phyloP scores from a whole-genome alignment of 2,329 filamentous ascomycete species.

The Pseudogymnoascus verrucosus region DNA sequence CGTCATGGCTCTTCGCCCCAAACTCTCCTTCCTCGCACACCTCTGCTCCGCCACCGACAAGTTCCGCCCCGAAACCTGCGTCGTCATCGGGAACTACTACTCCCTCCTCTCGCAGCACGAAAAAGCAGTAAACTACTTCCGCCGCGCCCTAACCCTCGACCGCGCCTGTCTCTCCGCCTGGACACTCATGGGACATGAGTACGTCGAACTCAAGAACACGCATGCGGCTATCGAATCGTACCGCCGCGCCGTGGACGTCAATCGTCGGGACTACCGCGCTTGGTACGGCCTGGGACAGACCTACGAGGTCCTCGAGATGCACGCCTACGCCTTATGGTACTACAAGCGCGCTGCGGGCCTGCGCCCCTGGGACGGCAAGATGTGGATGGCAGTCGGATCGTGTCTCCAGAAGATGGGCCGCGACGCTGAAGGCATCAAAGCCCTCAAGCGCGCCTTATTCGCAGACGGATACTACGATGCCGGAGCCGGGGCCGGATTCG shows the following conservation, averaged over 20 bases:
- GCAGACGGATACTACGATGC: constrained; percentile 81
- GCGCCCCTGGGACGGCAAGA: constrained; percentile 93
- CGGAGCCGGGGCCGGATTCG: constrained; percentile 37
- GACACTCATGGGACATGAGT: constrained; percentile 99
- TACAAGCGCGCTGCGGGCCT: constrained; percentile 92
- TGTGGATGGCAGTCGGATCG: constrained; percentile 95
- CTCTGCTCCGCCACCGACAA: constrained; percentile 87
- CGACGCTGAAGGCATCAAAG: constrained; percentile 84
- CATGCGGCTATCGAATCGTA: constrained; percentile 98
- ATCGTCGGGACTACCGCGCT: constrained; percentile 90
- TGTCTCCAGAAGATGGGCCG: constrained; percentile 87
- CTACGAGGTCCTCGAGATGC: constrained; percentile 97
- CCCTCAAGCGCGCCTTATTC: constrained; percentile 82
- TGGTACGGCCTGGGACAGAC: constrained; percentile 98
- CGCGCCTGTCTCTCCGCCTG: constrained; percentile 87
- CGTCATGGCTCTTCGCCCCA: constrained; percentile 79
- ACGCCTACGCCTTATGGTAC: constrained; percentile 94
- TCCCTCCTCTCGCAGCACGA: constrained; percentile 90
- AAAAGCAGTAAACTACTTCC: constrained; percentile 97
- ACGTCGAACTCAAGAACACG: constrained; percentile 96
- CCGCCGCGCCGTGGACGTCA: constrained; percentile 87
- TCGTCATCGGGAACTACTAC: constrained; percentile 96
- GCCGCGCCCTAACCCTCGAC: constrained; percentile 82
- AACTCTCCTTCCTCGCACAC: constrained; percentile 86
- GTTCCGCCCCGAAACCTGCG: constrained; percentile 93